Base-by-base conservation (phyloP, 179 eudicot genomes). In the Silene noctiflora region DNA sequence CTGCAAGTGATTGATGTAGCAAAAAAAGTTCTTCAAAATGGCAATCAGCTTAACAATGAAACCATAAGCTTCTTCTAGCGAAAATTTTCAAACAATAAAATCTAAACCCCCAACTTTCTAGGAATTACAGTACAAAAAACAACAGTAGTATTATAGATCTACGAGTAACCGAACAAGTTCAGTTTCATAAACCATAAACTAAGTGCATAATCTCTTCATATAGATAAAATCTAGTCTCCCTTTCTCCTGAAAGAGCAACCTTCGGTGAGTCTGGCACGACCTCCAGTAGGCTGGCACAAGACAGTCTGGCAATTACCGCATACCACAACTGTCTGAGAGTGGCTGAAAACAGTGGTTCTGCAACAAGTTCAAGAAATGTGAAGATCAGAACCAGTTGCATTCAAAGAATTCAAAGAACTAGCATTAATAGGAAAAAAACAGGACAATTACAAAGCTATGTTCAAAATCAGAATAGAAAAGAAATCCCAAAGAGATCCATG, bases 211-310 rank as follows among this genome's bases (percentile, higher is more conserved):
- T 76, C 73, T 59, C 68, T 71, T 66, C 73, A 33, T 13, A 13
- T 4, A 51, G 10, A 3, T 31, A 0, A 12, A 0, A 12, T 29
- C 63, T 83, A 86, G 58, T 86, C 85, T 14, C 82, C 83, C 85
- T 86, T 86, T 71, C 77, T 86, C 82, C 89, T 84, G 82, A 86
- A 86, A 16, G 89, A 86, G 84, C 89, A 86, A 1, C 89, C 89
- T 82, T 86, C 89, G 5, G 89, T 82, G 3, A 86, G 89, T 59
- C 84, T 84, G 0, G 89, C 87, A 66, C 89, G 89, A 9, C 89
- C 89, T 27, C 89, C 89, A 6, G 89, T 86, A 11, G 89, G 89
- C 76, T 86, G 89, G 84, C 89, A 86, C 73, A 86, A 70, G 4
- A 86, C 87, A 8, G 82, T 82, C 75, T 82, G 85, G 72, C 85